Evolutionary conservation across 352 stramenopile species (phyloP).

Genomic region (Pythium phragmiticola): DNA sequence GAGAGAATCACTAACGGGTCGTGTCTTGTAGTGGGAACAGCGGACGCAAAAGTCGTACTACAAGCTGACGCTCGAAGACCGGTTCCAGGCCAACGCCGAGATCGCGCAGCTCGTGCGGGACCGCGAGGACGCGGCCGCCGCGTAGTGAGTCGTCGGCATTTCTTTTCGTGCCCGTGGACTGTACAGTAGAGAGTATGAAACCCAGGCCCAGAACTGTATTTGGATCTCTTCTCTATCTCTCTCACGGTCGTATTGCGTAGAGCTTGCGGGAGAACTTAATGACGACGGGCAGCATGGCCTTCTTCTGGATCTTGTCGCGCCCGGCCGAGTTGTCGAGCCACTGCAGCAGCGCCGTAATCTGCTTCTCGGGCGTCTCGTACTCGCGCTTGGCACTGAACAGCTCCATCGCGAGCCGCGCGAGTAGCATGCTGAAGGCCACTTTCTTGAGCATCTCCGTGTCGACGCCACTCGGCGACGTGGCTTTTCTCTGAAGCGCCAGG

Average conservation of each 20-base stretch:
- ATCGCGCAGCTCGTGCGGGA: slow-evolving; percentile 57
- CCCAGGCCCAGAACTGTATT: too few species aligned
- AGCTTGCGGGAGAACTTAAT: slow-evolving; percentile 77
- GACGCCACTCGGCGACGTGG: slow-evolving; percentile 35
- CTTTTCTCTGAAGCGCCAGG: slow-evolving; percentile 52
- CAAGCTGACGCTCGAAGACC: slow-evolving; percentile 56
- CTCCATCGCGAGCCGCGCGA: slow-evolving; percentile 68
- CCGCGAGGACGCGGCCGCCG: slow-evolving; percentile 6
- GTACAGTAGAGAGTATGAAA: too few species aligned
- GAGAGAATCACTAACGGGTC: not conserved
- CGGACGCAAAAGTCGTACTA: slow-evolving; percentile 70
- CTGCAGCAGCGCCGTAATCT: slow-evolving; percentile 70
- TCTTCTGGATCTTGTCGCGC: slow-evolving; percentile 68
- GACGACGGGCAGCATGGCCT: slow-evolving; percentile 57
- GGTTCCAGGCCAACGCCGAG: slow-evolving; percentile 59
- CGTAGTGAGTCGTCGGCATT: too few species aligned
- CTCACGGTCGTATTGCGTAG: slow-evolving; percentile 34
- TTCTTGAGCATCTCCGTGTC: slow-evolving; percentile 74
- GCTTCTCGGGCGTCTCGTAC: slow-evolving; percentile 70
- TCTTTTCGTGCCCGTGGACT: not conserved
- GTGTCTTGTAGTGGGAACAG: slow-evolving; percentile 59
- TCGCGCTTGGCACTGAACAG: slow-evolving; percentile 58
- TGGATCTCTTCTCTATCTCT: too few species aligned
- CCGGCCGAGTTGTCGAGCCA: slow-evolving; percentile 76
- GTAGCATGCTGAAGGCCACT: slow-evolving; percentile 59